Conservation (phyloP, 495 filamentous ascomycete species). For the Neurospora sp. region DNA sequence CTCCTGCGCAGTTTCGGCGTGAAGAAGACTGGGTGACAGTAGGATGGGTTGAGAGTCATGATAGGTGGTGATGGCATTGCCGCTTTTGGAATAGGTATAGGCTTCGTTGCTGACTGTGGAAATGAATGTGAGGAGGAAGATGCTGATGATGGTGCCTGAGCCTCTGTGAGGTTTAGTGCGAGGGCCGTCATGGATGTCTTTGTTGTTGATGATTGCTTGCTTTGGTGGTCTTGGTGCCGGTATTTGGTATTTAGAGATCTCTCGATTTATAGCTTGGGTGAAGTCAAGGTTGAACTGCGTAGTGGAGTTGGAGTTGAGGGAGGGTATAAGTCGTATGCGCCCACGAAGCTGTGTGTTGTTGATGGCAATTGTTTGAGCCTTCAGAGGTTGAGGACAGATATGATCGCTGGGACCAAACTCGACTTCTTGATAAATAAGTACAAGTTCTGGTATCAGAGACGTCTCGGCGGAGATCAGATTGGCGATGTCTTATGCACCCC, state of each 20-base stretch:
- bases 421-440: neutral
- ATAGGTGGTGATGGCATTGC: neutral
- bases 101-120: neutral
- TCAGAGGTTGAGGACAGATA: neutral
- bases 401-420: neutral
- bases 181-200: neutral
- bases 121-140: neutral
- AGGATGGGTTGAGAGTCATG: slow-evolving; percentile 26
- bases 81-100: neutral
- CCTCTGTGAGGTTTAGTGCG: slow-evolving; percentile 2
- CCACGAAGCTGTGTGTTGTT: neutral
- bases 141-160: neutral
- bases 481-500: neutral
- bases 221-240: neutral
- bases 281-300: neutral
- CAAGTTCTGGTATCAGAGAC: neutral
- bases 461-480: neutral
- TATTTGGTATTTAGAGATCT: neutral
- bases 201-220: neutral
- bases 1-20: slow-evolving; percentile 38
- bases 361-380: neutral
- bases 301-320: neutral
- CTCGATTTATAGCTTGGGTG: neutral
- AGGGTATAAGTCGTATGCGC: neutral
- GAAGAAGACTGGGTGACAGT: slow-evolving; percentile 50